Conservation (phyloP, 2,329 filamentous ascomycete species). For the Ilyonectria destructans region DNA sequence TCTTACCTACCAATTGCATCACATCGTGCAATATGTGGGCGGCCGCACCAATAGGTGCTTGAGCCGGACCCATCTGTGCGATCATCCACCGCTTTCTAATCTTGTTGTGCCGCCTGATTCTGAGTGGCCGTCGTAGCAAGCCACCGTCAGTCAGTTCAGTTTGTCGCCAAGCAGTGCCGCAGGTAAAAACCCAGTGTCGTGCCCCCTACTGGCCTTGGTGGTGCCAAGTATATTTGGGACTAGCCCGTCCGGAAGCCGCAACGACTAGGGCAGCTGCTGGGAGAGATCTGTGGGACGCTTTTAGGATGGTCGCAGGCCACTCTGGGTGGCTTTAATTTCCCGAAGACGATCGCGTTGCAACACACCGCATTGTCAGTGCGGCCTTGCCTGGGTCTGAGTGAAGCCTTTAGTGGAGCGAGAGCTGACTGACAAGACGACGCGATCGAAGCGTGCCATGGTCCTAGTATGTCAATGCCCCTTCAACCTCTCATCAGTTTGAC, state of each 20-base stretch:
- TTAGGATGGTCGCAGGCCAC: conserved; percentile 37
- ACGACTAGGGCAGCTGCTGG: conserved; percentile 40
- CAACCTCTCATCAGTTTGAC: conserved; percentile 28
- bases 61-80: conserved; percentile 1
- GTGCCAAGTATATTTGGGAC: conserved; percentile 30
- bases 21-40: conserved; percentile 25
- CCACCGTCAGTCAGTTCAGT: conserved; percentile 8
- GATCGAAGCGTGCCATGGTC: conserved; percentile 14
- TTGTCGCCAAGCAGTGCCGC: conserved; percentile 11
- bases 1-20: conserved; percentile 12
- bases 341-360: conserved; percentile 45
- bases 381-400: conserved; percentile 25
- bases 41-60: conserved; percentile 13
- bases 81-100: conserved; percentile 16
- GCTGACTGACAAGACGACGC: neutral
- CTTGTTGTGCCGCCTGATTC: conserved; percentile 20
- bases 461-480: conserved; percentile 22
- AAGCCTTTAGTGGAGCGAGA: conserved; percentile 26
- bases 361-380: conserved; percentile 28
- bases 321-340: conserved; percentile 40
- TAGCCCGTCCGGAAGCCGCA: conserved; percentile 34
- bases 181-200: conserved; percentile 15
- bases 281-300: conserved; percentile 39
- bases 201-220: conserved; percentile 14
- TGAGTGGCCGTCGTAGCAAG: conserved; percentile 15